Evolutionary conservation across 805 yeast species (phyloP).

Genomic region (Nadsonia fulvescens): DNA sequence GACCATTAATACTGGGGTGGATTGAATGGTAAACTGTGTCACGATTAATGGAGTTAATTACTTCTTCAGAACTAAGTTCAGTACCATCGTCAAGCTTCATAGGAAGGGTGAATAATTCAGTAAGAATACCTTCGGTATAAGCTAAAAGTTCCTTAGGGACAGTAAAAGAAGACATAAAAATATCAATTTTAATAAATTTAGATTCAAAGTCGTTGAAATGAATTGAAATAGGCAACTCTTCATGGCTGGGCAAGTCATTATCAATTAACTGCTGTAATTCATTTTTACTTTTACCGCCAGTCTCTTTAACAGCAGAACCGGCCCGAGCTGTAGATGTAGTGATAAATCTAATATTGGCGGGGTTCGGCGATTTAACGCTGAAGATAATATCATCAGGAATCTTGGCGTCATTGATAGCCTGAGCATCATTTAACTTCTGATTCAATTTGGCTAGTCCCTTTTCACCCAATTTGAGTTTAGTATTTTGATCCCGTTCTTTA

Average conservation of each 20-base stretch:
- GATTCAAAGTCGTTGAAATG: slow-evolving; percentile 70
- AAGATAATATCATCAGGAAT: slow-evolving; percentile 54
- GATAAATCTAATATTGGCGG: slow-evolving; percentile 55
- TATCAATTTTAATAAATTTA: slow-evolving; percentile 52
- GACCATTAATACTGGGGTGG: slow-evolving; percentile 37
- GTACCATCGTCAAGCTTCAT: slow-evolving; percentile 43
- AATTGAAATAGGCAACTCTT: slow-evolving; percentile 43
- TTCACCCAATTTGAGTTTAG: slow-evolving; percentile 35
- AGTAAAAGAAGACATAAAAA: slow-evolving; percentile 37
- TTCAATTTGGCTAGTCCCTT: slow-evolving; percentile 39
- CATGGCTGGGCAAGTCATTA: slow-evolving; percentile 6
- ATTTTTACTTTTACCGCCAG: too few relatives aligned
- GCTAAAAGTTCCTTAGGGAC: slow-evolving; percentile 39
- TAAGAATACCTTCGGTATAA: slow-evolving; percentile 41
- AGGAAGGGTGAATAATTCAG: slow-evolving; percentile 57
- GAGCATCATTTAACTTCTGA: slow-evolving; percentile 40
- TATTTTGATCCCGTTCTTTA: slow-evolving; percentile 28
- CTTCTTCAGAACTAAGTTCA: slow-evolving; percentile 49
- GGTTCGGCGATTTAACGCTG: slow-evolving; percentile 55
- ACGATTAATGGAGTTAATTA: slow-evolving; percentile 50
- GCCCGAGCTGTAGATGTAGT: slow-evolving; percentile 45
- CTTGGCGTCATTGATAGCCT: slow-evolving; percentile 46
- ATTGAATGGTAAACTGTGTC: slow-evolving; percentile 46
- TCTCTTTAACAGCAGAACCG: slow-evolving; percentile 23
- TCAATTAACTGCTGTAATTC: slow-evolving; percentile 3